Conservation (phyloP, 768 basidiomycete species). For the Gymnopilus junonius region DNA sequence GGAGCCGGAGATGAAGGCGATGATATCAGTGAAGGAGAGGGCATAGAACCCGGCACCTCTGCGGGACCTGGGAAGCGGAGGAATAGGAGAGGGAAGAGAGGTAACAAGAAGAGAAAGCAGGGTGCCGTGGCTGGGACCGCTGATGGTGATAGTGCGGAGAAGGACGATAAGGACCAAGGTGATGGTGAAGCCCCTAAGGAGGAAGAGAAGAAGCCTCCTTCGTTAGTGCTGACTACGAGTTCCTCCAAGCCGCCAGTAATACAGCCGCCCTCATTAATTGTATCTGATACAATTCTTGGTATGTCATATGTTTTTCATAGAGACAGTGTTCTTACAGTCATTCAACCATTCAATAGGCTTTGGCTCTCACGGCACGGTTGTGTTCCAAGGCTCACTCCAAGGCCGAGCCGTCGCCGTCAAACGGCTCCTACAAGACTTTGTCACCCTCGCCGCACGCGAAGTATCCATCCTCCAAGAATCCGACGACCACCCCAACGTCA, state of each 20-base stretch:
- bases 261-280: conserved; percentile 56
- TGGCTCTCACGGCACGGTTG: conserved; percentile 96
- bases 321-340: conserved; percentile 10
- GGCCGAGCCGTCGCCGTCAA: conserved; percentile 99
- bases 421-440: conserved; percentile 92
- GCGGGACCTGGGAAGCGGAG: conserved; percentile 48
- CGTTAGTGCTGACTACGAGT: conserved; percentile 25
- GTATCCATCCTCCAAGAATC: conserved; percentile 94
- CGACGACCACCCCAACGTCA: conserved; percentile 98
- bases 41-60: conserved; percentile 22
- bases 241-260: conserved; percentile 31
- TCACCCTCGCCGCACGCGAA: conserved; percentile 92
- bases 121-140: conserved; percentile 28
- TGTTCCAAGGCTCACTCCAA: conserved; percentile 93
- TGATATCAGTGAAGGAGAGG: conserved; percentile 35
- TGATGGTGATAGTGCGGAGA: conserved; percentile 47
- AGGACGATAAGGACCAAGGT: conserved; percentile 31
- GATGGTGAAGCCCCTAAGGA: conserved; percentile 32
- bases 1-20: conserved; percentile 48
- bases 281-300: conserved; percentile 82
- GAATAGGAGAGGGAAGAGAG: conserved; percentile 53
- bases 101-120: conserved; percentile 57
- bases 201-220: conserved; percentile 30
- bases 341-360: conserved; percentile 69
- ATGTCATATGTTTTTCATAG: conserved; percentile 21